A percentile compares a stretch with the other conserved stretches of the same genome.
These are phyloP conservation scores for Xylariaceae sp. DNA, from an alignment of 2,329 filamentous ascomycete species.

Conservation along the genomic window DNA sequence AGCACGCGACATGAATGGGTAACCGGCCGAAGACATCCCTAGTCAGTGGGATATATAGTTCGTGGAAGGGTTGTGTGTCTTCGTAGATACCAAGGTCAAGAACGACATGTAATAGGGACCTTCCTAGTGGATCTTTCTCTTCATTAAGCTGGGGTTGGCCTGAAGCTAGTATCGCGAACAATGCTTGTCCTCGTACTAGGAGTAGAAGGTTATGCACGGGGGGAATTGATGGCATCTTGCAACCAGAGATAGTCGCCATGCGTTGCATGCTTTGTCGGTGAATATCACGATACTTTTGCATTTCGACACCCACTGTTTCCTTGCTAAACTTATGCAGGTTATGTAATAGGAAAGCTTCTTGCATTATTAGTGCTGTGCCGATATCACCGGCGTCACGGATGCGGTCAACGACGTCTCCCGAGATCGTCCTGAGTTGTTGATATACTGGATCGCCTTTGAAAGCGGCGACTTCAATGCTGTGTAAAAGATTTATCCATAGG, in stretches of 20 bases:
- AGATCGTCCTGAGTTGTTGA: too few relatives aligned
- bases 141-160: not conserved
- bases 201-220: slow-evolving; percentile 1
- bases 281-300: slow-evolving; percentile 5
- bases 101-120: slow-evolving; percentile 12
- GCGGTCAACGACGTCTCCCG: not conserved
- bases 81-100: not conserved
- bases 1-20: slow-evolving; percentile 13
- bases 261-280: not conserved
- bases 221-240: not conserved
- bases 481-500: too few relatives aligned
- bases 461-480: not conserved
- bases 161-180: too few relatives aligned
- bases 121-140: slow-evolving; percentile 1
- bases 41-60: not conserved
- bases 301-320: not conserved
- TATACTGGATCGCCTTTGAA: too few relatives aligned
- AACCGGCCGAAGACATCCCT: not conserved
- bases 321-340: not conserved
- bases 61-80: not conserved
- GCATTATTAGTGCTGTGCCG: slow-evolving; percentile 1
- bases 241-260: not conserved
- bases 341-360: not conserved
- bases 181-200: not conserved
- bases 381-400: slow-evolving; percentile 1